A percentile compares a stretch with the other conserved stretches of the same genome.
Conservation (phyloP, 768 basidiomycete species). For the Krasilnikovozyma curviuscula region DNA sequence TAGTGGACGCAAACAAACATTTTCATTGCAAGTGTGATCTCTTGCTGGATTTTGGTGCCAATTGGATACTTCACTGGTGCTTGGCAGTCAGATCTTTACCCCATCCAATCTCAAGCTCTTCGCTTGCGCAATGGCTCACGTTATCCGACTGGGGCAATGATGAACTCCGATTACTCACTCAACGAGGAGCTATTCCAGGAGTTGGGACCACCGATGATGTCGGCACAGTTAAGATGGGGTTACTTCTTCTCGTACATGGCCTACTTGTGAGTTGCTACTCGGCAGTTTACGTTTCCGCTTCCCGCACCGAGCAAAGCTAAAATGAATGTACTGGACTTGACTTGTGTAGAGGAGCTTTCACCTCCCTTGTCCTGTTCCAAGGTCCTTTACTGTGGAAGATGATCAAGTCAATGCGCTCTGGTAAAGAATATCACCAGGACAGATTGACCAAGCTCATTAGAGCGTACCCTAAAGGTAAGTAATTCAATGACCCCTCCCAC, state of each 20-base stretch:
- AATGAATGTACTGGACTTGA: too few relatives aligned
- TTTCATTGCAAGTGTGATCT: not conserved
- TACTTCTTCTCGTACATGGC: too few relatives aligned
- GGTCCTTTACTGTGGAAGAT: not conserved
- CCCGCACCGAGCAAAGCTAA: too few relatives aligned
- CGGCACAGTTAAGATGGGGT: not conserved
- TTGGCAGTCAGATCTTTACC: not conserved
- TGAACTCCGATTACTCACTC: not conserved
- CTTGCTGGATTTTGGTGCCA: not conserved
- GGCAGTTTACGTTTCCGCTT: too few relatives aligned
- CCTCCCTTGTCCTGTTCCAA: conserved; percentile 1
- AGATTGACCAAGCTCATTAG: not conserved
- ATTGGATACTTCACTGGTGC: not conserved
- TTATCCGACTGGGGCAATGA: not conserved
- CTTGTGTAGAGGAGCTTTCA: not conserved
- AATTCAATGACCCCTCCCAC: too few relatives aligned
- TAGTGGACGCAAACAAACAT: too few relatives aligned
- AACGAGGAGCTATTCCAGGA: not conserved
- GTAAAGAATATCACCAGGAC: not conserved
- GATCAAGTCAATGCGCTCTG: not conserved
- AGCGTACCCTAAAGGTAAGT: not conserved
- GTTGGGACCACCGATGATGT: not conserved
- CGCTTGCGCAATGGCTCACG: not conserved
- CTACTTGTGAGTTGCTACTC: too few relatives aligned
- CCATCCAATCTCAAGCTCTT: not conserved